Conservation (phyloP, 108 stramenopile genomes). For the Nitzschia inconspicua region DNA sequence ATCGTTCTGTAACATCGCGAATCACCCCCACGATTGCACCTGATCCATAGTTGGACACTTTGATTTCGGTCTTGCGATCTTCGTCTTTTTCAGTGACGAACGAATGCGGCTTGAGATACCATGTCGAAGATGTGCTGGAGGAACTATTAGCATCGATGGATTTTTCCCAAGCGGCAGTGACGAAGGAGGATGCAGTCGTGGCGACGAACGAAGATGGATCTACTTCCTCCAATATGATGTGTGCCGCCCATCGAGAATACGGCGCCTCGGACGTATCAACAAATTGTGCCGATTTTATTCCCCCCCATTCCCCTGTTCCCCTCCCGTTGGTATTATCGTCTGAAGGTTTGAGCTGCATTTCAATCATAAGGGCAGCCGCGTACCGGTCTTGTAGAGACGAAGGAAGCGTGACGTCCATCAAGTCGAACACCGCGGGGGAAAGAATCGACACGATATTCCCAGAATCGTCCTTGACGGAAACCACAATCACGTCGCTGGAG, state of each 20-base stretch:
- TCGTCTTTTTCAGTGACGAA: neutral
- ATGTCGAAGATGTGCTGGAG: neutral
- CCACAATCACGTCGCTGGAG: slow-evolving; percentile 50
- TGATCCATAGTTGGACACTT: slow-evolving; percentile 42
- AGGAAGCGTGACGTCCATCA: neutral
- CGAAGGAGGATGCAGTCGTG: too few relatives aligned
- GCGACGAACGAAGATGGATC: too few relatives aligned
- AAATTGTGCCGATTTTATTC: too few relatives aligned
- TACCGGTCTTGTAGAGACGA: neutral
- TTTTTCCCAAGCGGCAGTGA: too few relatives aligned
- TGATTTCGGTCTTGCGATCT: neutral
- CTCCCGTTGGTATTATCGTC: neutral
- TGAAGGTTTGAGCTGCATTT: neutral
- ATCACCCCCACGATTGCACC: slow-evolving; percentile 44
- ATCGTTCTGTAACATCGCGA: slow-evolving; percentile 61
- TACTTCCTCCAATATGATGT: too few relatives aligned
- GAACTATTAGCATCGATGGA: neutral
- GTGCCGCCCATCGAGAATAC: too few relatives aligned
- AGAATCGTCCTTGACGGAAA: slow-evolving; percentile 1
- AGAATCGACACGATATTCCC: slow-evolving; percentile 42
- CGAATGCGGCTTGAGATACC: neutral
- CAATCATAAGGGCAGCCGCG: neutral
- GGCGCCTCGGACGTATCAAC: too few relatives aligned
- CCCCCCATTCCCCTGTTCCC: neutral
- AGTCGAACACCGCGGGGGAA: slow-evolving; percentile 43